phyloP scores from a whole-genome alignment of 345 rosid species.

The Citrus glauca region DNA sequence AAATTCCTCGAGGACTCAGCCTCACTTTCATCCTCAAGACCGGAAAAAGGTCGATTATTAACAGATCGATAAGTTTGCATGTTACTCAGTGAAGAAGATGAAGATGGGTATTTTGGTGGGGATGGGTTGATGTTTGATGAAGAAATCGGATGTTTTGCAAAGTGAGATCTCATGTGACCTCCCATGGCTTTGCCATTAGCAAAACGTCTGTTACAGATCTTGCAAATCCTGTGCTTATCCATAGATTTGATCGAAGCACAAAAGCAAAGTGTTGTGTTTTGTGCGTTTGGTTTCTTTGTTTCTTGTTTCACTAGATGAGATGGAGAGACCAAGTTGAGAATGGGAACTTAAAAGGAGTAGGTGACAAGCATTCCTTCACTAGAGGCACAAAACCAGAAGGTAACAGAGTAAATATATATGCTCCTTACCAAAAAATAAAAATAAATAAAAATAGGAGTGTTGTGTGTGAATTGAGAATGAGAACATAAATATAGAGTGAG shows the following conservation, averaged over 20 bases:
- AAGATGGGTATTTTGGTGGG: background rate
- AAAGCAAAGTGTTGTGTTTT: background rate
- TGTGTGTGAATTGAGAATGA: background rate
- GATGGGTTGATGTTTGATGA: slow-evolving; percentile 13
- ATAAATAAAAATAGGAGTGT: background rate
- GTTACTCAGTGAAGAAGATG: slow-evolving; percentile 21
- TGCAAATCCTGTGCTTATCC: slow-evolving; percentile 36
- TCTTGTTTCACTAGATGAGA: background rate
- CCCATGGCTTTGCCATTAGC: slow-evolving; percentile 71
- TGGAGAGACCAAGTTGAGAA: slow-evolving; percentile 4
- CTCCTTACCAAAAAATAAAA: slow-evolving; percentile 5
- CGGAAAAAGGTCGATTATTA: slow-evolving; percentile 15
- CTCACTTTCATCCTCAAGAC: slow-evolving; percentile 22
- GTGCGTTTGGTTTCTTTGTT: background rate
- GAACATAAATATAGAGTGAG: background rate
- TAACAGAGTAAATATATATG: background rate
- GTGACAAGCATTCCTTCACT: slow-evolving; percentile 12
- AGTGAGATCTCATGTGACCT: slow-evolving; percentile 68
- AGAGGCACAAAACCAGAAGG: slow-evolving; percentile 12
- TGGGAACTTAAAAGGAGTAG: slow-evolving; percentile 14
- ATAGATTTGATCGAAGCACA: slow-evolving; percentile 11
- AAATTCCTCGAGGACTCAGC: slow-evolving; percentile 17
- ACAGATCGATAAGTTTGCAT: slow-evolving; percentile 18
- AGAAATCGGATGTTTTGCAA: slow-evolving; percentile 41
- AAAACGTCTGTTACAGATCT: slow-evolving; percentile 50